Evolutionary conservation across 1,139 yeast genomes (phyloP), one percentile per base, ranked within the genome.

Genomic region (Taphrina sp.): DNA sequence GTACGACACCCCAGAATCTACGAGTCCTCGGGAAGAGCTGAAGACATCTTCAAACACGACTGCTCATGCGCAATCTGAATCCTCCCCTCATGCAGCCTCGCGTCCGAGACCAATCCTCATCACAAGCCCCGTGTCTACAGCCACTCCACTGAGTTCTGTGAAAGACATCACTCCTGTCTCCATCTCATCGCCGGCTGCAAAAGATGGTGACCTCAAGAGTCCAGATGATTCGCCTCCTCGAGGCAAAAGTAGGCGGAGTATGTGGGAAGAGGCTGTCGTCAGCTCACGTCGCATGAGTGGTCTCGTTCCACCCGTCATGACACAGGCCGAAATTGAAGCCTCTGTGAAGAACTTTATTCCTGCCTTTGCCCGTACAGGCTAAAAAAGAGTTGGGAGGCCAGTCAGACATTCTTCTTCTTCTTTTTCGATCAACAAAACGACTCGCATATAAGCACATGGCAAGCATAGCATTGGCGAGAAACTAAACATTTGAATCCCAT

Each of bases 261-360:
- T 42, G 26, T 49, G 54, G 54, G 16, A 34, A 31, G 31, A 39
- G 19, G 54, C 54, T 1, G 54, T 49, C 39, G 46, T 36, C 34
- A 31, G 39, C 10, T 49, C 54, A 16, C 14, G 38, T 33, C 20
- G 54, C 33, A 49, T 49, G 54, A 49, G 54, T 33, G 54, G 54
- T n/a, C 28, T 49, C 17, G 33, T 49, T 5, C 17, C 39, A 42
- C 54, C 54, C 26, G 34, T 23, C 34, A 12, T 38, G 43, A 24
- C 19, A 5, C 7, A 10, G 45, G 10, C 20, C 31, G 31, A 26
- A 26, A 26, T 26, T 12, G 31, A 26, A 12, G n/a, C n/a, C n/a
- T n/a, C n/a, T n/a, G n/a, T n/a, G n/a, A n/a, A n/a, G n/a, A n/a
- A n/a, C n/a, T n/a, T n/a, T n/a, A n/a, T n/a, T n/a, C n/a, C n/a